A percentile compares a stretch with the other conserved stretches of the same genome.
These are phyloP conservation scores for Acacia concinna DNA, from an alignment of 331 rosid species.

Conservation along the genomic window DNA sequence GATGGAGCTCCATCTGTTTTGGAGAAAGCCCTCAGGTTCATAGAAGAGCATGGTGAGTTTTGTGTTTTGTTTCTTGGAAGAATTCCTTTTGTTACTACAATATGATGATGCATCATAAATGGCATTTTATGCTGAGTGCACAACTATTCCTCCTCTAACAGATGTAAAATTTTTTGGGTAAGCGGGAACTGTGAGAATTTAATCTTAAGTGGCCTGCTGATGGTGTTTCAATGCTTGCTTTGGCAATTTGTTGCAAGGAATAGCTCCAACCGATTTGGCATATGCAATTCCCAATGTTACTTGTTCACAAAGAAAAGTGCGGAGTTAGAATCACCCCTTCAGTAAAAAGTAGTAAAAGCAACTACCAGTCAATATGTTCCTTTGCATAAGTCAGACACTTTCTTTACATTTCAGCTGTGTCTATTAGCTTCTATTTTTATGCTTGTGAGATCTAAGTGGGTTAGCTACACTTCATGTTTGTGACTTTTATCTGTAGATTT, in stretches of 20 bases:
- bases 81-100: neutral
- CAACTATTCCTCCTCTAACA: neutral
- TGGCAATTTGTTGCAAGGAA: neutral
- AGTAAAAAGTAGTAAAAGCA: neutral
- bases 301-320: neutral
- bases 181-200: neutral
- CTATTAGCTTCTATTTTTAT: neutral
- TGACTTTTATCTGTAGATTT: neutral
- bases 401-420: neutral
- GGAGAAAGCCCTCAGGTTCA: conserved; percentile 67
- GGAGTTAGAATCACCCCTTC: neutral
- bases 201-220: neutral
- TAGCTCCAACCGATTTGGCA: neutral
- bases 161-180: neutral
- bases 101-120: conserved; percentile 2
- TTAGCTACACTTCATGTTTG: neutral
- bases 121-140: neutral
- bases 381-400: neutral
- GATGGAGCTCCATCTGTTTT: conserved; percentile 76
- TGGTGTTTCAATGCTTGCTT: neutral
- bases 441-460: neutral
- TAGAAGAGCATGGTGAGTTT: conserved; percentile 61
- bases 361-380: neutral
- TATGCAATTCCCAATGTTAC: neutral
- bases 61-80: neutral